These are phyloP conservation scores for Blepharisma japonicum DNA, from an alignment of 73 alveolate species.

Conservation along the genomic window DNA sequence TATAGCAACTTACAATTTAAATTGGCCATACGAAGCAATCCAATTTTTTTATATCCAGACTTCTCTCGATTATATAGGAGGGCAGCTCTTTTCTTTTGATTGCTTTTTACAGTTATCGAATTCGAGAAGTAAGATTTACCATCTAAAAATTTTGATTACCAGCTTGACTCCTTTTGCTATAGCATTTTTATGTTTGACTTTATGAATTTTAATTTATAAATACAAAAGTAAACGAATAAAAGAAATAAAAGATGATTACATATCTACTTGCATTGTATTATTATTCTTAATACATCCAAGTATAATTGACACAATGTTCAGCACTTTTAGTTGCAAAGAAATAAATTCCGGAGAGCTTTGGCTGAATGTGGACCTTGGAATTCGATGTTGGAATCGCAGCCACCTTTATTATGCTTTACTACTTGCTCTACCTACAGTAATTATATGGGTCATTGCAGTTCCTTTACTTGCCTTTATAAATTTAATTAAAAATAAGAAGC, in stretches of 20 bases:
- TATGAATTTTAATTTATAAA: not conserved
- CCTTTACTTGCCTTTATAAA: slow-evolving; percentile 1
- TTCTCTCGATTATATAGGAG: not conserved
- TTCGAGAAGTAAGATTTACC: not conserved
- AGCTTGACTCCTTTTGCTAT: not conserved
- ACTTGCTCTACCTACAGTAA: slow-evolving; percentile 17
- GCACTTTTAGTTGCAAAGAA: slow-evolving; percentile 13
- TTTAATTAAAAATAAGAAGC: not conserved
- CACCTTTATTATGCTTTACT: not conserved
- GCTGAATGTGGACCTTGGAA: not conserved
- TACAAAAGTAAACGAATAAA: not conserved
- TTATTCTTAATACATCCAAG: slow-evolving; percentile 33
- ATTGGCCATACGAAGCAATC: slow-evolving; percentile 14
- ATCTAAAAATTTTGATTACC: not conserved
- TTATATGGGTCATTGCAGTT: slow-evolving; percentile 25
- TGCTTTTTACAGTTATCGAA: not conserved
- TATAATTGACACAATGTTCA: slow-evolving; percentile 26
- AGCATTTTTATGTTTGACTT: not conserved
- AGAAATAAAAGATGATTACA: not conserved
- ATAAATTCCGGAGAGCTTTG: not conserved
- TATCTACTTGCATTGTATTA: slow-evolving; percentile 28
- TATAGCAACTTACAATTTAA: not conserved
- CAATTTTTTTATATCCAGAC: not conserved
- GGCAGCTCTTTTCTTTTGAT: not conserved
- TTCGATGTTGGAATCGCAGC: not conserved